These are phyloP conservation scores for Cladosporium sp. DNA, from an alignment of 2,329 filamentous ascomycete genomes.

Conservation along the genomic window DNA sequence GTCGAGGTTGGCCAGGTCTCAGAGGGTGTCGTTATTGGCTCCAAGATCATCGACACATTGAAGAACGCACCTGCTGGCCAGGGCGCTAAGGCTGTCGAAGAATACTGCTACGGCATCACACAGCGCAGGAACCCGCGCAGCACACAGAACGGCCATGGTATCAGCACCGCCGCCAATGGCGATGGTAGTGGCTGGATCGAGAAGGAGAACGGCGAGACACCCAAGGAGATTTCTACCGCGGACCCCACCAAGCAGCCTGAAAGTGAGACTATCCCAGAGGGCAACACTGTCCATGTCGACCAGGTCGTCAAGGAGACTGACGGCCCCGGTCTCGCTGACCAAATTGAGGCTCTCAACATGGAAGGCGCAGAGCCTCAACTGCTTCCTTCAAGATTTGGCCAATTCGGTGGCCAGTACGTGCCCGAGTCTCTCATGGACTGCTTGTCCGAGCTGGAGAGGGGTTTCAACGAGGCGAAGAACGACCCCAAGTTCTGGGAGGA, in stretches of 20 bases:
- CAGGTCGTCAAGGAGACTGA: conserved; percentile 59
- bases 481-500: conserved; percentile 96
- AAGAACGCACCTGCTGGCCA: conserved; percentile 62
- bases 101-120: conserved; percentile 76
- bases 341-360: conserved; percentile 76
- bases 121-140: conserved; percentile 23
- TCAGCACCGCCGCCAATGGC: conserved; percentile 29
- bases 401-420: conserved; percentile 96
- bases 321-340: conserved; percentile 70
- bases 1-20: conserved; percentile 75
- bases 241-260: conserved; percentile 32
- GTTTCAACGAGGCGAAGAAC: conserved; percentile 81
- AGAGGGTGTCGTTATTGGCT: conserved; percentile 94
- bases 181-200: conserved; percentile 33
- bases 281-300: conserved; percentile 59
- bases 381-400: conserved; percentile 82
- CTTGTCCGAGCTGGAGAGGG: conserved; percentile 79
- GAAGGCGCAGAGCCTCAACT: conserved; percentile 47
- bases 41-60: conserved; percentile 84
- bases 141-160: conserved; percentile 20
- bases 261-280: conserved; percentile 30
- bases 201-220: conserved; percentile 25
- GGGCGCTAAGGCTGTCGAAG: conserved; percentile 68
- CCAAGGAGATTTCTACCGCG: conserved; percentile 30
- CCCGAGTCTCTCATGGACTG: conserved; percentile 98